These are phyloP conservation scores for Dioscorea cayenensis DNA, from an alignment of 116 monocot species.

Conservation along the genomic window DNA sequence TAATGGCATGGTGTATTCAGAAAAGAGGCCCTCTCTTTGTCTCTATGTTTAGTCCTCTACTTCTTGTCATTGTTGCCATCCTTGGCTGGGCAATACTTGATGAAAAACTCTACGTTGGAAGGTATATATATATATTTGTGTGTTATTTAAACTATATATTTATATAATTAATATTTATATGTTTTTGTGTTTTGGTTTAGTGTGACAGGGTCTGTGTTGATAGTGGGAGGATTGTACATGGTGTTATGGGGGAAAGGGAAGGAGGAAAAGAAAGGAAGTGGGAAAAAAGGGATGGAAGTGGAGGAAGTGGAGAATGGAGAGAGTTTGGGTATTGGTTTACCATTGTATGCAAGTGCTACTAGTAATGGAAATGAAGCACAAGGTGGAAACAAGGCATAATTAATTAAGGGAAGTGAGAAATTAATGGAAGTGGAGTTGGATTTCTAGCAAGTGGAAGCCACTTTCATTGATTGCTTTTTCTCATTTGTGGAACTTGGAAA, in stretches of 20 bases:
- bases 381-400: background rate
- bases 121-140: slow-evolving; percentile 26
- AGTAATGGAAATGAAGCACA: background rate
- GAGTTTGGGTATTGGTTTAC: background rate
- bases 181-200: slow-evolving; percentile 17
- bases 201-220: slow-evolving; percentile 48
- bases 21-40: slow-evolving; percentile 62
- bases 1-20: slow-evolving; percentile 76
- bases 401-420: too few relatives aligned
- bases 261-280: slow-evolving; percentile 21
- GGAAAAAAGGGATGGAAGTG: background rate
- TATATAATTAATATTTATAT: background rate
- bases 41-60: slow-evolving; percentile 79
- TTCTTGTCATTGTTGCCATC: slow-evolving; percentile 68
- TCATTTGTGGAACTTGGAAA: too few relatives aligned
- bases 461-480: too few relatives aligned
- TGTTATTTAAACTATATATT: background rate
- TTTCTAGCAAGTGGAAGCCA: too few relatives aligned
- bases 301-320: slow-evolving; percentile 4
- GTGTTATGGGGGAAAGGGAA: slow-evolving; percentile 80
- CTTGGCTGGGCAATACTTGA: slow-evolving; percentile 76
- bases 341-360: background rate
- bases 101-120: slow-evolving; percentile 70
- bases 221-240: slow-evolving; percentile 64
- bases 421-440: too few relatives aligned